A percentile compares a stretch with the other conserved stretches of the same genome.
Conservation (phyloP, 768 basidiomycete genomes). For the Dacryopinax primogenitus region DNA sequence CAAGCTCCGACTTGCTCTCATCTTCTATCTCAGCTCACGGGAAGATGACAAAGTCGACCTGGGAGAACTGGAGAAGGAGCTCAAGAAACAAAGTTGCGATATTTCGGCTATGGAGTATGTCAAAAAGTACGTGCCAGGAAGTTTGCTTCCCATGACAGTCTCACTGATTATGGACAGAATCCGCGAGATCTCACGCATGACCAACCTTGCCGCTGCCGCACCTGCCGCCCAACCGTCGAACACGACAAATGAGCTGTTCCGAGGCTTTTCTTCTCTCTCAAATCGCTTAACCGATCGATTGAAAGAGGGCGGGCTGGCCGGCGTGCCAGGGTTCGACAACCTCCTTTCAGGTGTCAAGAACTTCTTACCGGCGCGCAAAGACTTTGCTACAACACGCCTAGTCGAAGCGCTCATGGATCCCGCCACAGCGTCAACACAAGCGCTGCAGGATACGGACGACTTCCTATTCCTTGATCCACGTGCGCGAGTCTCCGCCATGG, state of each 20-base stretch:
- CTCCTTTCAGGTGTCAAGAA: slow-evolving; percentile 96
- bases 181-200: slow-evolving; percentile 87
- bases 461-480: slow-evolving; percentile 89
- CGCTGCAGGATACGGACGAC: slow-evolving; percentile 91
- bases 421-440: slow-evolving; percentile 82
- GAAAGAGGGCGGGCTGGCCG: slow-evolving; percentile 69
- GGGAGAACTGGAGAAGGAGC: slow-evolving; percentile 71
- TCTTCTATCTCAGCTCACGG: slow-evolving; percentile 81
- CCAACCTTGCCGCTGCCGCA: slow-evolving; percentile 48
- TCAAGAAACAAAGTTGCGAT: slow-evolving; percentile 71
- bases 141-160: background rate
- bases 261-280: slow-evolving; percentile 46
- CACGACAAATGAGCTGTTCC: slow-evolving; percentile 56
- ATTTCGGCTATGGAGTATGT: slow-evolving; percentile 82
- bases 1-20: slow-evolving; percentile 86
- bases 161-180: slow-evolving; percentile 32
- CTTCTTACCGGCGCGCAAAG: slow-evolving; percentile 88
- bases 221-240: slow-evolving; percentile 35
- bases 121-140: slow-evolving; percentile 34
- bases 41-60: slow-evolving; percentile 83
- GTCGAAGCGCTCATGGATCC: slow-evolving; percentile 98
- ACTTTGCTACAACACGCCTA: slow-evolving; percentile 81
- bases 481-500: slow-evolving; percentile 45
- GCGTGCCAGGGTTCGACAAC: slow-evolving; percentile 55
- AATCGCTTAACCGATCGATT: slow-evolving; percentile 65